Conservation (phyloP, 176 grass and related monocot genomes). For the Avena atlantica region DNA sequence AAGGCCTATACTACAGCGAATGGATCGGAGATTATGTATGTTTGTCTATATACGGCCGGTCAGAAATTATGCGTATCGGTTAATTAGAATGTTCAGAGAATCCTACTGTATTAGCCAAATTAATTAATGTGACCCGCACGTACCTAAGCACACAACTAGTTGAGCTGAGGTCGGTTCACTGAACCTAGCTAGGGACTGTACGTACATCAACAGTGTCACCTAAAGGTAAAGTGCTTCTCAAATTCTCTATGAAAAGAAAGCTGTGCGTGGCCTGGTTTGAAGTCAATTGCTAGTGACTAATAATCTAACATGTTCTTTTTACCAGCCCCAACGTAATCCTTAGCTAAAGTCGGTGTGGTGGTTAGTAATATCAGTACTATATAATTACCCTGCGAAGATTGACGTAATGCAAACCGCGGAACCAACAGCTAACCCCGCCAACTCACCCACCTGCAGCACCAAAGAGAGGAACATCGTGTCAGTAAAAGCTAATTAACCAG, state of each 20-base stretch:
- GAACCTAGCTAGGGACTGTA: slow-evolving; percentile 16
- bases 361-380: slow-evolving; percentile 1
- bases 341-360: background rate
- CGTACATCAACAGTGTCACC: slow-evolving; percentile 18
- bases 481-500: background rate
- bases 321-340: background rate
- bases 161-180: background rate
- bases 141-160: background rate
- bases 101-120: no score
- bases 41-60: background rate
- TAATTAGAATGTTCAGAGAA: background rate
- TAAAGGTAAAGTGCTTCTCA: slow-evolving; percentile 19
- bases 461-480: background rate
- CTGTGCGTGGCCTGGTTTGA: background rate
- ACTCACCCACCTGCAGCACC: slow-evolving; percentile 88
- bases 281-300: slow-evolving; percentile 1
- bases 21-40: background rate
- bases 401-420: slow-evolving; percentile 99
- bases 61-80: background rate
- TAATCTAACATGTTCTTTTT: background rate
- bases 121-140: no score
- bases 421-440: slow-evolving; percentile 99
- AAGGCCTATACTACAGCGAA: background rate
- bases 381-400: slow-evolving; percentile 95
- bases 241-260: slow-evolving; percentile 29